Conservation (phyloP, 2,329 filamentous ascomycete species). For the Corinectria fuckeliana region DNA sequence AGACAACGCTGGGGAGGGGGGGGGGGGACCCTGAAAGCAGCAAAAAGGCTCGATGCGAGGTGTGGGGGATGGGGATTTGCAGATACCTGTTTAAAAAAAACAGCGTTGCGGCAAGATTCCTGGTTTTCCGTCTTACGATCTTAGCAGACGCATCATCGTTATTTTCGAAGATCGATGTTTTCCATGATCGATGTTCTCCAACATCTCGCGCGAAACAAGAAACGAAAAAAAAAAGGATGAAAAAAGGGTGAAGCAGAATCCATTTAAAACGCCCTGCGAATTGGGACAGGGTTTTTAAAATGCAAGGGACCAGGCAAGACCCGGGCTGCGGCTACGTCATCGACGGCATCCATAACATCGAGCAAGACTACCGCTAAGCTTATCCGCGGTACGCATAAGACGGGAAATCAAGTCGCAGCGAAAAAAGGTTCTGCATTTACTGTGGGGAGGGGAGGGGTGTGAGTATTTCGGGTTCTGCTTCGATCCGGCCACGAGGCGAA, state of each 20-base stretch:
- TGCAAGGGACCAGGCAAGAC: slow-evolving; percentile 19
- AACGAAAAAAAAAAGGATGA: too few relatives aligned
- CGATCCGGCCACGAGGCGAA: not conserved
- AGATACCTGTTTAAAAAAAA: not conserved
- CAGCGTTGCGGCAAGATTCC: not conserved
- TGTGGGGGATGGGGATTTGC: not conserved
- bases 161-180: not conserved
- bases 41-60: too few relatives aligned
- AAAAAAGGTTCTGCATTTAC: not conserved
- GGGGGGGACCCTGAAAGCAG: too few relatives aligned
- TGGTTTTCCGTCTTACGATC: not conserved
- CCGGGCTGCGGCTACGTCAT: slow-evolving; percentile 15
- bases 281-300: slow-evolving; percentile 9
- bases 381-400: too few relatives aligned
- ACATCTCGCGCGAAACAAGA: too few relatives aligned
- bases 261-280: too few relatives aligned
- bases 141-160: not conserved
- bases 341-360: not conserved
- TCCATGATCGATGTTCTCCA: not conserved
- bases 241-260: too few relatives aligned
- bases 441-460: not conserved
- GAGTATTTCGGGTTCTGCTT: not conserved
- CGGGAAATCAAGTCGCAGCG: not conserved
- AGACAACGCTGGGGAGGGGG: not conserved
- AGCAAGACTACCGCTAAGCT: not conserved